Conservation (phyloP, 352 stramenopile species). For the Phytophthora tubulina region DNA sequence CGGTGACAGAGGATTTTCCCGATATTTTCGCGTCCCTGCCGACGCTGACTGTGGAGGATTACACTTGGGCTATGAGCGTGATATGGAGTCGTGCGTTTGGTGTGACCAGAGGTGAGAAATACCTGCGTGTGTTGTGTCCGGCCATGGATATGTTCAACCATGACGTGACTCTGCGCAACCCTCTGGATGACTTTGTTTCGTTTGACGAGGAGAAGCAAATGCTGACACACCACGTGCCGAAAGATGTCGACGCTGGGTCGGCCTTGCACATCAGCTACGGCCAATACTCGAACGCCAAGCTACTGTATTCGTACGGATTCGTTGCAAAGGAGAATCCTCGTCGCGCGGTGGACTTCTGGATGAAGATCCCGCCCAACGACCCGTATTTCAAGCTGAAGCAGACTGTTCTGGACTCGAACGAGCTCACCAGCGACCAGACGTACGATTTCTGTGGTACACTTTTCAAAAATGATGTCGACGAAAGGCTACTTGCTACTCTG, state of each 20-base stretch:
- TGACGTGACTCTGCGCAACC: slow-evolving; percentile 50
- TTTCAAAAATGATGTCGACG: slow-evolving; percentile 59
- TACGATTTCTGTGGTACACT: slow-evolving; percentile 83
- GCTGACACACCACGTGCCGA: slow-evolving; percentile 57
- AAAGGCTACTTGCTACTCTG: slow-evolving; percentile 65
- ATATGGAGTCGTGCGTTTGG: slow-evolving; percentile 85
- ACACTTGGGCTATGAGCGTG: slow-evolving; percentile 78
- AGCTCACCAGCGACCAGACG: slow-evolving; percentile 65
- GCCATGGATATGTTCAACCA: slow-evolving; percentile 87
- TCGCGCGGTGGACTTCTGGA: slow-evolving; percentile 76
- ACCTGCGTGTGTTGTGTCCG: slow-evolving; percentile 69
- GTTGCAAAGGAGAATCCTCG: slow-evolving; percentile 50
- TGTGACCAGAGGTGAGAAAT: slow-evolving; percentile 47
- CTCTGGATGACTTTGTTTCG: slow-evolving; percentile 66
- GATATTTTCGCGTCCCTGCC: slow-evolving; percentile 47
- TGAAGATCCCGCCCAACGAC: slow-evolving; percentile 66
- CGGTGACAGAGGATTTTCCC: slow-evolving; percentile 56
- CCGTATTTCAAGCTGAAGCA: slow-evolving; percentile 71
- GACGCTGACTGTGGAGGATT: slow-evolving; percentile 59
- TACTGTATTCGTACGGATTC: slow-evolving; percentile 86
- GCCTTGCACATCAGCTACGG: slow-evolving; percentile 75
- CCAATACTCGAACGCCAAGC: slow-evolving; percentile 80
- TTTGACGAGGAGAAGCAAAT: slow-evolving; percentile 57
- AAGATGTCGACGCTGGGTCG: slow-evolving; percentile 34
- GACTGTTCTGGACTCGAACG: slow-evolving; percentile 63